Evolutionary conservation across 2,329 filamentous ascomycete genomes (phyloP).

Genomic region (Curvularia sp.): DNA sequence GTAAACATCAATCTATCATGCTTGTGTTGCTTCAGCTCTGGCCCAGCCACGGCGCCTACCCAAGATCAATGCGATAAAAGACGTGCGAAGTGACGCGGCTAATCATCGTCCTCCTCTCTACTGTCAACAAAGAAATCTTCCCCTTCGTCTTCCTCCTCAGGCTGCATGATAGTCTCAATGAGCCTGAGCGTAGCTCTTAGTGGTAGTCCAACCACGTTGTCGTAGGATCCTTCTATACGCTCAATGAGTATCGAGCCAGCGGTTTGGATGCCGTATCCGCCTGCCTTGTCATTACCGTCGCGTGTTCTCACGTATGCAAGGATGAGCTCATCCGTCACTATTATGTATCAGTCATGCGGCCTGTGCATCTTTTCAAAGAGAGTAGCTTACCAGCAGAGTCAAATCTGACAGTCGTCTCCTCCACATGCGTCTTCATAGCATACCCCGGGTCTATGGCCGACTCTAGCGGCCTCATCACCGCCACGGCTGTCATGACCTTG

Average conservation of each 20-base stretch:
- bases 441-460: conserved; percentile 87
- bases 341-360: conserved; percentile 14
- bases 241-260: conserved; percentile 86
- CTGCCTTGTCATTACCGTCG: conserved; percentile 95
- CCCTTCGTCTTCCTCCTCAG: conserved; percentile 60
- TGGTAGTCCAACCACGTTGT: conserved; percentile 94
- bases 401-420: conserved; percentile 93
- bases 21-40: not conserved
- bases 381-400: conserved; percentile 61
- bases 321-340: conserved; percentile 80
- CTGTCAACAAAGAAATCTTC: conserved; percentile 39
- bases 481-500: conserved; percentile 85
- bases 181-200: conserved; percentile 77
- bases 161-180: conserved; percentile 86
- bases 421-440: conserved; percentile 77
- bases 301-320: conserved; percentile 80
- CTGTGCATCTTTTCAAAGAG: not conserved
- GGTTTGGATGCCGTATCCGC: conserved; percentile 93
- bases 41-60: not conserved
- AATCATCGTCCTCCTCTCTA: conserved; percentile 21
- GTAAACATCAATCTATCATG: not conserved
- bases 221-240: conserved; percentile 84
- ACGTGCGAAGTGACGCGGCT: not conserved
- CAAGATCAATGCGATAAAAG: not conserved
- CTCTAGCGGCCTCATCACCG: conserved; percentile 80